These are phyloP conservation scores for Botryosphaeria agaves DNA, from an alignment of 2,329 filamentous ascomycete genomes.

Conservation along the genomic window DNA sequence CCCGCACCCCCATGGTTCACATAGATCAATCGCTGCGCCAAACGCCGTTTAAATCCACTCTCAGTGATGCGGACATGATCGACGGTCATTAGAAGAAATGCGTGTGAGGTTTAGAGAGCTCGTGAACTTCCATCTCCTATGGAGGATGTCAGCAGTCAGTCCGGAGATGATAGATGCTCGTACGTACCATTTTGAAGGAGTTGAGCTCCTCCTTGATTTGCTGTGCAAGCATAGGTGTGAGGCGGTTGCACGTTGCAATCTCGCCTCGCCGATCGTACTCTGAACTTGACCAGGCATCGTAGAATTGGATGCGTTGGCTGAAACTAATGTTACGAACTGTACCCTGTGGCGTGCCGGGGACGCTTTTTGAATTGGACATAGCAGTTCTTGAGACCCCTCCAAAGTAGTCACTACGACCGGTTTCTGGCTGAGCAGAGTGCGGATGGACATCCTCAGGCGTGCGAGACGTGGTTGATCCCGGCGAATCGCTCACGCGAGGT, in stretches of 20 bases:
- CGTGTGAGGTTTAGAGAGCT: slow-evolving; percentile 96
- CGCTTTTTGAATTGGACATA: slow-evolving; percentile 59
- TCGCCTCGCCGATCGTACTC: slow-evolving; percentile 95
- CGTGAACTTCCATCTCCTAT: slow-evolving; percentile 99
- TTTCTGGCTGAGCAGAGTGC: slow-evolving; percentile 44
- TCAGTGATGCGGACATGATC: too few relatives aligned
- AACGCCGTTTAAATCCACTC: too few relatives aligned
- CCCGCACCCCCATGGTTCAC: too few relatives aligned
- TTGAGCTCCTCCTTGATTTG: slow-evolving; percentile 99
- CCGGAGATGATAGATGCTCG: neutral
- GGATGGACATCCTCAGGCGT: slow-evolving; percentile 65
- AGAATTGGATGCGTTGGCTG: slow-evolving; percentile 83
- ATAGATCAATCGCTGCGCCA: too few relatives aligned
- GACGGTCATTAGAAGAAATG: slow-evolving; percentile 79
- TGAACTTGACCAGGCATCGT: slow-evolving; percentile 89
- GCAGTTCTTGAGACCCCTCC: slow-evolving; percentile 53
- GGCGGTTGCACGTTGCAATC: slow-evolving; percentile 90
- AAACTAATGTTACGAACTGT: slow-evolving; percentile 50
- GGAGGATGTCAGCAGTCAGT: slow-evolving; percentile 20
- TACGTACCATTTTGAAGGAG: slow-evolving; percentile 91
- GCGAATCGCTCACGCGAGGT: slow-evolving; percentile 54
- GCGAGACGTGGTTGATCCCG: slow-evolving; percentile 70
- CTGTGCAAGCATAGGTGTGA: slow-evolving; percentile 92
- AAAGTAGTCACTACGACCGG: slow-evolving; percentile 82
- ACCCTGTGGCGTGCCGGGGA: slow-evolving; percentile 60